These are phyloP conservation scores for Sordariomycetes sp. DNA, from an alignment of 2,329 filamentous ascomycete genomes.

Conservation along the genomic window DNA sequence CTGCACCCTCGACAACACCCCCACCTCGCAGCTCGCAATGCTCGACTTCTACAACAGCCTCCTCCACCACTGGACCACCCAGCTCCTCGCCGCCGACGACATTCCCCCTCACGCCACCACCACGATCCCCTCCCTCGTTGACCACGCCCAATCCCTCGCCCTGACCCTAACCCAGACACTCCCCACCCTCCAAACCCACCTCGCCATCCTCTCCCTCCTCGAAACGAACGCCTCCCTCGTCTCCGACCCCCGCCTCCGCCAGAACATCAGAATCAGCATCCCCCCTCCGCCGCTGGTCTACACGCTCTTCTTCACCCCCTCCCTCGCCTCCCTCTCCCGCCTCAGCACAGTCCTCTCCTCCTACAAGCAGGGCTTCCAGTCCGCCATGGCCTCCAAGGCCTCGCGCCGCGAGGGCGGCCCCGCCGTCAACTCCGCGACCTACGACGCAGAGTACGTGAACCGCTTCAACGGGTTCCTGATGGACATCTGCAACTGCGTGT, in stretches of 20 bases:
- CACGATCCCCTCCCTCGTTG: constrained; percentile 26
- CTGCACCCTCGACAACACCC: constrained; percentile 31
- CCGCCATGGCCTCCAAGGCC: constrained; percentile 28
- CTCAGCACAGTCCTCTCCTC: constrained; percentile 55
- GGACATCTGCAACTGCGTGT: constrained; percentile 75
- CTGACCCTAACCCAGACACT: constrained; percentile 46
- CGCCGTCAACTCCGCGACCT: constrained; percentile 23
- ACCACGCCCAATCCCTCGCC: constrained; percentile 39
- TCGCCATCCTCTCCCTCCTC: constrained; percentile 57
- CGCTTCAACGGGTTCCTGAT: constrained; percentile 75
- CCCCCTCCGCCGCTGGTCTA: constrained; percentile 59
- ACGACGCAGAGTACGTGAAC: constrained; percentile 47
- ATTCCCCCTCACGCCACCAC: constrained; percentile 20
- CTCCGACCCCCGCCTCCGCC: constrained; percentile 32
- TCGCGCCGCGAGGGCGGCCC: constrained; percentile 13
- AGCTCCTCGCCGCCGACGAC: constrained; percentile 24
- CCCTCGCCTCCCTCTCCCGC: constrained; percentile 50
- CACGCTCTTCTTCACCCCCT: constrained; percentile 52
- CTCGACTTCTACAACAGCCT: constrained; percentile 55
- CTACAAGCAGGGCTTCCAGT: constrained; percentile 66
- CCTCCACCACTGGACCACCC: constrained; percentile 43
- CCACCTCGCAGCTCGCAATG: constrained; percentile 42
- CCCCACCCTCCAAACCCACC: constrained; percentile 27
- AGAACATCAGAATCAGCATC: constrained; percentile 50
- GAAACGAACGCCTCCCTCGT: constrained; percentile 45